Conservation (phyloP, 2,329 filamentous ascomycete species). For the Aspergillus versicolor region DNA sequence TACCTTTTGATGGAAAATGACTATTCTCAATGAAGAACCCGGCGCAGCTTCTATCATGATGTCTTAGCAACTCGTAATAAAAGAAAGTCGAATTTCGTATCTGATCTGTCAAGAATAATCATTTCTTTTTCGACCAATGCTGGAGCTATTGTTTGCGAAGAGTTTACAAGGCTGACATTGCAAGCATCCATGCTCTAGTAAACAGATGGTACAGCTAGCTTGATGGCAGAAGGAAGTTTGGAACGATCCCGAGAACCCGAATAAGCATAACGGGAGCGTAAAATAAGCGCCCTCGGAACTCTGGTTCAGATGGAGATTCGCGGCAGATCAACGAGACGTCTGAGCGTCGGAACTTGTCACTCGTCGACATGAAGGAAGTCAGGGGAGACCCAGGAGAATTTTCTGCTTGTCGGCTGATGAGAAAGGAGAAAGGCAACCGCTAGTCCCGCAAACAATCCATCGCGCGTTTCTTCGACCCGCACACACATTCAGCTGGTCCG, state of each 20-base stretch:
- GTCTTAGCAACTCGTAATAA: too few species aligned
- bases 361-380: not conserved
- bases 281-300: slow-evolving; percentile 21
- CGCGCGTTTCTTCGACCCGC: slow-evolving; percentile 20
- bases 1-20: not conserved
- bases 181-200: too few species aligned
- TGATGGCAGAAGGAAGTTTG: not conserved
- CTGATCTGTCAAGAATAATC: too few species aligned
- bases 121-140: too few species aligned
- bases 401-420: slow-evolving; percentile 7
- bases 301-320: slow-evolving; percentile 24
- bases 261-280: slow-evolving; percentile 29
- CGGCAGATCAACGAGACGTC: slow-evolving; percentile 17
- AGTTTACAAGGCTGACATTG: too few species aligned
- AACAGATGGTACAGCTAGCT: too few species aligned
- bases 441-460: slow-evolving; percentile 23
- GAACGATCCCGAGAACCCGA: slow-evolving; percentile 14
- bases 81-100: too few species aligned
- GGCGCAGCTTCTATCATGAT: not conserved
- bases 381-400: not conserved
- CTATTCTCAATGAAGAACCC: slow-evolving; percentile 1
- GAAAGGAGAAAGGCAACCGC: slow-evolving; percentile 16
- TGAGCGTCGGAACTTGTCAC: not conserved
- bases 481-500: not conserved
- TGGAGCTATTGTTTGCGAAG: too few species aligned